A percentile compares a stretch with the other conserved stretches of the same genome.
phyloP scores from a whole-genome alignment of 345 rosid species.

The Eucalyptus sp. region DNA sequence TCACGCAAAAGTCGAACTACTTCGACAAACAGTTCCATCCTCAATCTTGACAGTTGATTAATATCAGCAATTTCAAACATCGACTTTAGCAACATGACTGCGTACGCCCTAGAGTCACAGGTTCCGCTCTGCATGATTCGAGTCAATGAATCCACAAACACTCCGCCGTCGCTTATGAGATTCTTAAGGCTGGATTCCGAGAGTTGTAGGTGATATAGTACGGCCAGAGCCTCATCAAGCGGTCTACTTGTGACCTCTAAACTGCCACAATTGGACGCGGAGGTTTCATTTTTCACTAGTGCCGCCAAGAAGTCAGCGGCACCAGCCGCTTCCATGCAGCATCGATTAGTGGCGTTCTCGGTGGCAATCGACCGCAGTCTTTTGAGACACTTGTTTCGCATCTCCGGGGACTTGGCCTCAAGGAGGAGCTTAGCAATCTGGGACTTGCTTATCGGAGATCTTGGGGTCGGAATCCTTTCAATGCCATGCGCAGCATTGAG shows the following conservation, averaged over 20 bases:
- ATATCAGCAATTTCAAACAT: slow-evolving; percentile 50
- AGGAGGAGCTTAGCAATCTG: slow-evolving; percentile 48
- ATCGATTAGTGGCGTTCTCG: slow-evolving; percentile 41
- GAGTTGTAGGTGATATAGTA: slow-evolving; percentile 48
- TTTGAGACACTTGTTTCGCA: slow-evolving; percentile 32
- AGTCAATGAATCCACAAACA: slow-evolving; percentile 33
- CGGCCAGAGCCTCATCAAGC: slow-evolving; percentile 43
- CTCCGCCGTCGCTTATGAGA: slow-evolving; percentile 26
- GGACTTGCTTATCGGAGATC: slow-evolving; percentile 42
- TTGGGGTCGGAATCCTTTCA: slow-evolving; percentile 87
- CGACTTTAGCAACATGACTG: slow-evolving; percentile 26
- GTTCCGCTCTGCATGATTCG: slow-evolving; percentile 30
- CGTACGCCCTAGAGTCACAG: slow-evolving; percentile 39
- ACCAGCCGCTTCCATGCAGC: slow-evolving; percentile 67
- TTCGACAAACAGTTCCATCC: slow-evolving; percentile 26
- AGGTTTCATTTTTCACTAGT: neutral
- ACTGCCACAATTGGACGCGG: slow-evolving; percentile 5
- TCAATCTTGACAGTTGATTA: slow-evolving; percentile 19
- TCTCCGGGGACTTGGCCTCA: slow-evolving; percentile 33
- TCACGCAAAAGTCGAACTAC: slow-evolving; percentile 33
- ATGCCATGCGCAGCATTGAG: slow-evolving; percentile 66
- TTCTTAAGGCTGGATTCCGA: slow-evolving; percentile 51
- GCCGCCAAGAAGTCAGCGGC: slow-evolving; percentile 52
- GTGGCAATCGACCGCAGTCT: slow-evolving; percentile 41
- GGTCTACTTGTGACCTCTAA: slow-evolving; percentile 5